Evolutionary conservation across 306 rosid genomes (phyloP).

Genomic region (Aeschynomene evenia): DNA sequence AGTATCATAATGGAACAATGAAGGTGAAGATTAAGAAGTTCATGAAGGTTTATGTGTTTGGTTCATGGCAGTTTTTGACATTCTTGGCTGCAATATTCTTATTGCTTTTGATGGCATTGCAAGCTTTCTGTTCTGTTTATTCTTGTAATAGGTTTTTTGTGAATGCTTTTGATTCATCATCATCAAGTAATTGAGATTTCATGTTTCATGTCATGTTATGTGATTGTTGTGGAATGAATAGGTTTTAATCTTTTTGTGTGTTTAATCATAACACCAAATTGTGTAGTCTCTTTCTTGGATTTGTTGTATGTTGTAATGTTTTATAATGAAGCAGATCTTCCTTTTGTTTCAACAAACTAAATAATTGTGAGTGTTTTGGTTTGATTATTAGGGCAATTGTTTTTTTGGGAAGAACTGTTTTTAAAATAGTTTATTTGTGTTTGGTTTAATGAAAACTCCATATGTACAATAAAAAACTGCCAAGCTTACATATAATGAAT

Average conservation of each 20-base stretch:
- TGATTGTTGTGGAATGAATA: too few relatives aligned
- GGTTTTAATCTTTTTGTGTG: too few relatives aligned
- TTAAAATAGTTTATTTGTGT: too few relatives aligned
- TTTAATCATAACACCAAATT: too few relatives aligned
- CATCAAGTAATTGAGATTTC: background rate
- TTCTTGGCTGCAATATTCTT: slow-evolving; percentile 52
- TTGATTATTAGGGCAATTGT: too few relatives aligned
- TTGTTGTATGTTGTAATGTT: too few relatives aligned
- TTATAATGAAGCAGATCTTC: background rate
- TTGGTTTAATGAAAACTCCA: too few relatives aligned
- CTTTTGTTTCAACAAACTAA: too few relatives aligned
- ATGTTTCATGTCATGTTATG: background rate
- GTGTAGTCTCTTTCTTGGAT: slow-evolving; percentile 25
- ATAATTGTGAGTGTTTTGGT: too few relatives aligned
- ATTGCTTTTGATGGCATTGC: slow-evolving; percentile 50
- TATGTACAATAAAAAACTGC: too few relatives aligned
- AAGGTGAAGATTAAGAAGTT: slow-evolving; percentile 52
- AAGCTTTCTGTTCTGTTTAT: slow-evolving; percentile 42
- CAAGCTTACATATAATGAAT: too few relatives aligned
- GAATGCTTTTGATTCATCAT: background rate
- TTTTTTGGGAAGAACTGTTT: too few relatives aligned
- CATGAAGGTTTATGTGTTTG: slow-evolving; percentile 49
- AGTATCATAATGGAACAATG: slow-evolving; percentile 53
- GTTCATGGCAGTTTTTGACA: slow-evolving; percentile 67
- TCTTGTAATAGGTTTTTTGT: slow-evolving; percentile 30